Base-by-base conservation (phyloP, 2,329 filamentous ascomycete genomes). In the Catunica adiposa region DNA sequence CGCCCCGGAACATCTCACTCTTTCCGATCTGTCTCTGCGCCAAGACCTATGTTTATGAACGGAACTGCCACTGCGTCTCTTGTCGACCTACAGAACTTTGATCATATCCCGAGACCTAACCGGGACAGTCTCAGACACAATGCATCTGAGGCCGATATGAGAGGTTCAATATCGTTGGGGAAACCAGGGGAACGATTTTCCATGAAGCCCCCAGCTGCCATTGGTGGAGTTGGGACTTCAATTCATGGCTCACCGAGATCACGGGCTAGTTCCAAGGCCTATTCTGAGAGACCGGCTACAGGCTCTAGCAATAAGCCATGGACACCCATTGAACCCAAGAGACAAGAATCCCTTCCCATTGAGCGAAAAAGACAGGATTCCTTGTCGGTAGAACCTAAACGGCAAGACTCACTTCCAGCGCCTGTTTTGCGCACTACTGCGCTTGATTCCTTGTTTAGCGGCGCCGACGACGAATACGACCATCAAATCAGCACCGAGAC, bases 1-100 rank as follows among this genome's bases (percentile, higher is more conserved):
- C 55, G 60, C 26, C 52, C 56, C 42, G 47, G 61, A 51, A 51
- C 59, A 61, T 55, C 59, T 7, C 54, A 56, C 14, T 59, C 56
- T 1, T 56, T 52, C 38, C 58, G 58, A 2, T 59, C 58, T 15
- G 38, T 54, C 17, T 40, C 56, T 14, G 51, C 54, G n/a, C 57
- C 57, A 34, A 38, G 57, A 11, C 57, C 57, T 4, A 56, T 58
- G 54, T 58, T 58, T 22, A 58, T 58, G 56, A 56, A 55, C 23
- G 54, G 51, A n/a, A 51, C 48, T 31, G 58, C 56, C 25, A 56
- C 58, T 11, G 52, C 58, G 2, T 57, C 56, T 47, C 53, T 56
- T 3, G 38, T 52, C 23, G 56, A 59, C 20, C 22, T 59, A 6
- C 40, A 57, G 23, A 52, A n/a, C 25, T 54, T 52, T 42, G 53